A percentile compares a stretch with the other conserved stretches of the same genome.
These are phyloP conservation scores for Tetrahymena malaccensis DNA, from an alignment of 73 alveolate species.

Conservation along the genomic window DNA sequence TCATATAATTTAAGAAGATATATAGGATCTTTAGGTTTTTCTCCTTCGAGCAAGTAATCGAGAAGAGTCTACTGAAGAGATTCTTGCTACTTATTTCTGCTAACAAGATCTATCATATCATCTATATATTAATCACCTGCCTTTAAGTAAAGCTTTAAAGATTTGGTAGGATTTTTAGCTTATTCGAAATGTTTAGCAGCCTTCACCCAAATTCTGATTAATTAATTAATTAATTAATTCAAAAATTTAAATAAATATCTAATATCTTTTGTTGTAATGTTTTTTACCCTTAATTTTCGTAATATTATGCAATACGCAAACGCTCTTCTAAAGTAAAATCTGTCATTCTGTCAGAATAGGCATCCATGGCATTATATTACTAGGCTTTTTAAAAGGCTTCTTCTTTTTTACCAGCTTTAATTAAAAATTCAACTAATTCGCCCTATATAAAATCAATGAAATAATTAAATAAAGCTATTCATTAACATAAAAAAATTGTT, in stretches of 20 bases:
- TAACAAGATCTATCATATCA: constrained; percentile 94
- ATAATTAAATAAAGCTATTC: neutral
- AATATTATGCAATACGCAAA: constrained; percentile 82
- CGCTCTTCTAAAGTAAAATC: constrained; percentile 86
- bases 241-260: neutral
- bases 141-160: constrained; percentile 78
- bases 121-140: constrained; percentile 88
- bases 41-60: constrained; percentile 91
- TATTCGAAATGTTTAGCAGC: constrained; percentile 95
- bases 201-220: constrained; percentile 7
- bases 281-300: constrained; percentile 82
- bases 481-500: neutral
- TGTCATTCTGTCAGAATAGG: constrained; percentile 81
- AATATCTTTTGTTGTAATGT: neutral
- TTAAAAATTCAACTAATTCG: constrained; percentile 91
- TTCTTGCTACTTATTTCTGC: constrained; percentile 80
- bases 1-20: constrained; percentile 72
- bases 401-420: constrained; percentile 90
- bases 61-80: constrained; percentile 78
- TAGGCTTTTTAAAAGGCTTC: constrained; percentile 94
- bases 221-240: too few species aligned
- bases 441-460: constrained; percentile 38
- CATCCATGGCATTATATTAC: constrained; percentile 89
- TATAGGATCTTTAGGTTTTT: constrained; percentile 89
- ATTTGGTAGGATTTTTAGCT: constrained; percentile 85